Evolutionary conservation across 2,329 filamentous ascomycete genomes (phyloP), one percentile per base, ranked within the genome.

Genomic region (Tolypocladium guangdongense): DNA sequence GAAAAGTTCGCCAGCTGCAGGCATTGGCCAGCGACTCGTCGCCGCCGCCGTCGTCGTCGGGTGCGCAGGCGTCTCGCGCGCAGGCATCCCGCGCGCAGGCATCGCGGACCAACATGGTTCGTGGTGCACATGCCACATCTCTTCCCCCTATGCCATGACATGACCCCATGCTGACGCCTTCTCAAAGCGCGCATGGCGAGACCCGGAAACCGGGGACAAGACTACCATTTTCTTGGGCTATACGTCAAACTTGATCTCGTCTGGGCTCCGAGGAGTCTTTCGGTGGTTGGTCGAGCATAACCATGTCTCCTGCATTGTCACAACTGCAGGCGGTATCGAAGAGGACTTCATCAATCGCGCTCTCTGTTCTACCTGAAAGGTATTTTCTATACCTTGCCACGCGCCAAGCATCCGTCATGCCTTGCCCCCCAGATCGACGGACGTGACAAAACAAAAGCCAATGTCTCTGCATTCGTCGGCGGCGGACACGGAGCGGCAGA

Each of bases 281-380:
- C 88, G 93, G 54, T 99, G 90, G 74, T 82, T 99, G 1, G 91
- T 95, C 46, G 82, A 97, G 73, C 90, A 99, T 73, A 86, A 84
- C 58, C 91, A 97, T 67, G 84, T 99, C 58, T 93, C 90, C 1
- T 88, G 87, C 60, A 89, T 99, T 63, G 93, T 99, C 56, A 96
- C 93, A 27, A 96, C 93, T 0, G 93, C 93, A 0, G 93, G 93
- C 46, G 93, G 93, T 50, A 82, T 99, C 51, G 93, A 99, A 70
- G 93, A 99, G 68, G 93, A 99, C 70, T 84, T 99, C 54, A 99
- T 99, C 78, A 99, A 99, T n/a, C n/a, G n/a, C n/a, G n/a, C n/a
- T n/a, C n/a, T n/a, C n/a, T n/a, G n/a, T n/a, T n/a, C n/a, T n/a
- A n/a, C n/a, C n/a, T n/a, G n/a, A n/a, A n/a, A 7, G 30, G 4